Evolutionary conservation across 2,329 filamentous ascomycete species (phyloP), one percentile per base, ranked within the genome.

Genomic region (Alternaria conjuncta): DNA sequence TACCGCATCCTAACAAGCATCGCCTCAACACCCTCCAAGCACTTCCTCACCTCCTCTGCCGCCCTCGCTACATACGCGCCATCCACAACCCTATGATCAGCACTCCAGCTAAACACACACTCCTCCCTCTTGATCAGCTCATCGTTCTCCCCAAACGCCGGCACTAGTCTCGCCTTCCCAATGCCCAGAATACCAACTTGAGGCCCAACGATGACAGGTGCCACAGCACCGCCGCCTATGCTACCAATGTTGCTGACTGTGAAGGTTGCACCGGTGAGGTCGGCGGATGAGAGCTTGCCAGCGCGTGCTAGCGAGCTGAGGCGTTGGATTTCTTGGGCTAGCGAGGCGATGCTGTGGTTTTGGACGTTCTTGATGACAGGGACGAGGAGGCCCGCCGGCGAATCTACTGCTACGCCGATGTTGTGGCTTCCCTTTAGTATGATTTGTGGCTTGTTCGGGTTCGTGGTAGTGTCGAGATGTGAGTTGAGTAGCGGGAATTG

Each of bases 221-320:
- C 90, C 50, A 98, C 89, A 72, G 97, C 97, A 1, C 92, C 96
- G 26, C 96, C 96, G 58, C 96, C 96, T 49, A 99, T 93, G 72
- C 90, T 97, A 49, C 96, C 96, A 71, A 99, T 97, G 79, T 99
- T 99, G 72, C 94, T 97, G 54, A 99, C 89, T 0, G 96, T 97
- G 74, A 99, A 95, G 2, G 96, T 98, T 15, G 94, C 94, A 56
- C 94, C 94, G 36, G 85, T 87, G 67, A 99, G 85, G 79, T 99
- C 94, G 18, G 86, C 84, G 3, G 89, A 86, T 2, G 88, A 84
- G 5, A 99, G 86, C 79, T 91, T 93, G 30, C 93, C 93, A n/a
- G 86, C 84, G 13, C 86, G 84, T 2, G 93, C 95, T 10, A 93
- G 88, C 3, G 82, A 80, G 76, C 94, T 92, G 20, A 98, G 87